These are phyloP conservation scores for Lentinula boryana DNA, from an alignment of 768 basidiomycete species.

Conservation along the genomic window DNA sequence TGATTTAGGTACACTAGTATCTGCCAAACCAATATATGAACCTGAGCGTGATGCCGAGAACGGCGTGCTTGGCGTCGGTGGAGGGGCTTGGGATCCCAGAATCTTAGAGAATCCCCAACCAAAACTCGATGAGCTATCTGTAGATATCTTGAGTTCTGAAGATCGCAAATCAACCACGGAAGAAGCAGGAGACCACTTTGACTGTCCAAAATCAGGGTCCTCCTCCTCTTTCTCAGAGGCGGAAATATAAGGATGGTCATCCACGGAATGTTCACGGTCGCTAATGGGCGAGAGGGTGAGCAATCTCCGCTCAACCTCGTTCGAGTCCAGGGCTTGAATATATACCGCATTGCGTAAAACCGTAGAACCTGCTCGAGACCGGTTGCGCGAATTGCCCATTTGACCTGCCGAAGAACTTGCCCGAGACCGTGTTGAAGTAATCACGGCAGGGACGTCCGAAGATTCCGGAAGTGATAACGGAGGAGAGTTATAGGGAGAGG, in stretches of 20 bases:
- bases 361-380: slow-evolving; percentile 3
- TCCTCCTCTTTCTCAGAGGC: not conserved
- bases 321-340: slow-evolving; percentile 4
- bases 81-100: not conserved
- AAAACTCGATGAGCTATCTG: not conserved
- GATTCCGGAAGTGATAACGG: not conserved
- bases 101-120: not conserved
- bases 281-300: not conserved
- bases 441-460: not conserved
- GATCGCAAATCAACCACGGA: not conserved
- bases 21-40: not conserved
- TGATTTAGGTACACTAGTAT: not conserved
- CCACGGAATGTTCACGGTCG: not conserved
- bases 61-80: slow-evolving; percentile 1
- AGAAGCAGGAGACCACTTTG: slow-evolving; percentile 4
- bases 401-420: not conserved
- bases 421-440: not conserved
- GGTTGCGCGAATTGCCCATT: not conserved
- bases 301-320: not conserved
- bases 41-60: not conserved
- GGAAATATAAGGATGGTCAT: not conserved
- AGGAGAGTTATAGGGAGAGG: not conserved
- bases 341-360: slow-evolving; percentile 3
- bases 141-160: not conserved
- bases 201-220: not conserved